These are phyloP conservation scores for Quercus alba DNA, from an alignment of 306 rosid species.

Conservation along the genomic window DNA sequence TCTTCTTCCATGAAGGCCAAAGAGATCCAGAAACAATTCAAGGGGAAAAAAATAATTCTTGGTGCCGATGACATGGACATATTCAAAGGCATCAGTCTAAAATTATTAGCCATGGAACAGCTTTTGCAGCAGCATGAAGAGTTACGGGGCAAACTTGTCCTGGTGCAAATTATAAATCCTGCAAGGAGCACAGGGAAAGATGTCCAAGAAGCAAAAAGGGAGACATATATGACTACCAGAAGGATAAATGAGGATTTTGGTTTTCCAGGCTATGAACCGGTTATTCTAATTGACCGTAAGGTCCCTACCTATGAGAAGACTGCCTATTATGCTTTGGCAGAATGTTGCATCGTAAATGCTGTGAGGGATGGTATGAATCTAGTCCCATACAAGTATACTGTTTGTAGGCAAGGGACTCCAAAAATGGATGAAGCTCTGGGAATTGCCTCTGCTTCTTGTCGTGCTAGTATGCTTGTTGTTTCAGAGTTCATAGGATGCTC, in stretches of 20 bases:
- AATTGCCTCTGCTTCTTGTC: conserved; percentile 32
- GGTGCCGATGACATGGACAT: conserved; percentile 92
- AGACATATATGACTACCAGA: conserved; percentile 42
- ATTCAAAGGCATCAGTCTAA: conserved; percentile 74
- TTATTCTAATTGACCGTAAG: conserved; percentile 54
- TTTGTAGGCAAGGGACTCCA: conserved; percentile 75
- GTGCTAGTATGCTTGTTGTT: conserved; percentile 65
- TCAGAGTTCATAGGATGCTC: conserved; percentile 93
- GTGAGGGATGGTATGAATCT: conserved; percentile 90
- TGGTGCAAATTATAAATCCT: conserved; percentile 84
- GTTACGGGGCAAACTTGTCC: conserved; percentile 49
- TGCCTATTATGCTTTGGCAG: conserved; percentile 69
- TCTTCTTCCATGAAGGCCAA: conserved; percentile 47
- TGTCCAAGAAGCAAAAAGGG: conserved; percentile 53
- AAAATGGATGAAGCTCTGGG: conserved; percentile 44
- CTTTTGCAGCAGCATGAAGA: conserved; percentile 54
- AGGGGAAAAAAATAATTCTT: conserved; percentile 62
- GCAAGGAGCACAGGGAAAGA: conserved; percentile 56
- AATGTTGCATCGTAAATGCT: conserved; percentile 83
- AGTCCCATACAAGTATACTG: conserved; percentile 64
- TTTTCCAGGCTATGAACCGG: conserved; percentile 64
- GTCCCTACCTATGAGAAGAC: conserved; percentile 68
- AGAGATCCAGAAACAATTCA: conserved; percentile 46
- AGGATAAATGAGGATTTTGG: conserved; percentile 57
- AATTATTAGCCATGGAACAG: conserved; percentile 66